These are phyloP conservation scores for Pseudopithomyces maydicus DNA, from an alignment of 2,329 filamentous ascomycete genomes.

Conservation along the genomic window DNA sequence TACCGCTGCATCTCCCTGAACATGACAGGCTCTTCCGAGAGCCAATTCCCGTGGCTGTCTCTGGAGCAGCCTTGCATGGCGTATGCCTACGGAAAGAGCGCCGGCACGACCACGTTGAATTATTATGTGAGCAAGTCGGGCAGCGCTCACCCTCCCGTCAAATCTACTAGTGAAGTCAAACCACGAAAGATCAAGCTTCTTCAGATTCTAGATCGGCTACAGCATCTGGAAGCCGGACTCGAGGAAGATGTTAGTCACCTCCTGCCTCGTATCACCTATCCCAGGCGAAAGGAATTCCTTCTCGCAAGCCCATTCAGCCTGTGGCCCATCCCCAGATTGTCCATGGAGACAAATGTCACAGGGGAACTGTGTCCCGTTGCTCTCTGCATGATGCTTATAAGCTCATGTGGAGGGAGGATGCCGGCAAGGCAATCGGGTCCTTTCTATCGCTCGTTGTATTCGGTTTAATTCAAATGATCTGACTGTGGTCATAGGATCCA, in stretches of 20 bases:
- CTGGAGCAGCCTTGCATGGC: conserved; percentile 75
- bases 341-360: too few relatives aligned
- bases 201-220: conserved; percentile 51
- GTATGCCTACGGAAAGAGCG: conserved; percentile 68
- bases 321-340: too few relatives aligned
- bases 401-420: neutral
- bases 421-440: neutral
- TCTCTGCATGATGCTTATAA: neutral
- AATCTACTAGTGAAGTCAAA: conserved; percentile 62
- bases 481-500: conserved; percentile 44
- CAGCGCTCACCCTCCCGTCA: conserved; percentile 59
- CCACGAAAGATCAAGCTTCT: conserved; percentile 66
- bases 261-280: conserved; percentile 5
- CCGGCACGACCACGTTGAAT: conserved; percentile 74
- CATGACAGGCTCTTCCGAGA: conserved; percentile 40
- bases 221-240: conserved; percentile 48
- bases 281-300: neutral
- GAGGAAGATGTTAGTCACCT: conserved; percentile 48
- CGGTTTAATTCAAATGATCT: conserved; percentile 27
- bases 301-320: too few relatives aligned
- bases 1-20: conserved; percentile 47
- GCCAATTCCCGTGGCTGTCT: conserved; percentile 66
- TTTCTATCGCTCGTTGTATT: conserved; percentile 6
- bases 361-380: neutral
- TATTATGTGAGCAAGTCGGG: conserved; percentile 69